Percentiles rank a stretch among this genome's conserved stretches.
phyloP scores from a whole-genome alignment of 139 green algal genomes.

The Volvox africanus region DNA sequence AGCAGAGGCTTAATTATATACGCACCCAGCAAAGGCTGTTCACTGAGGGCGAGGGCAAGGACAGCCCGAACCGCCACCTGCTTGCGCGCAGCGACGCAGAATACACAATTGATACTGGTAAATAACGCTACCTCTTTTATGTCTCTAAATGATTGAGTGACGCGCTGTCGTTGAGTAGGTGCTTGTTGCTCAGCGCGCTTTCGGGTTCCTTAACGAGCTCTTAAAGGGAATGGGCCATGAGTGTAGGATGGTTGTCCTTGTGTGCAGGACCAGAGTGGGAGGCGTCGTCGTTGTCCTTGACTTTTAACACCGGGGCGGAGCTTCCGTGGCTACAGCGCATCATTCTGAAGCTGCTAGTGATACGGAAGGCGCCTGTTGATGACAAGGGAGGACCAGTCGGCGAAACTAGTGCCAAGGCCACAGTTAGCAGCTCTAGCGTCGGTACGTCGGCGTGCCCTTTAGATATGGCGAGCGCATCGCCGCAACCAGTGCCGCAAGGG shows the following conservation, averaged over 20 bases:
- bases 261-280: slow-evolving; percentile 24
- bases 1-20: slow-evolving; percentile 29
- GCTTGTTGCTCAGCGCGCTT: too few species aligned
- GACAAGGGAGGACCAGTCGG: neutral
- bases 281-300: slow-evolving; percentile 10
- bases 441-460: neutral
- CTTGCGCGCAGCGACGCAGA: slow-evolving; percentile 29
- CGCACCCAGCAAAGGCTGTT: neutral
- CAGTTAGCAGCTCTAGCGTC: neutral
- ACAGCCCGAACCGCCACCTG: slow-evolving; percentile 10
- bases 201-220: too few species aligned
- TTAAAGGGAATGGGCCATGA: too few species aligned
- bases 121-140: neutral
- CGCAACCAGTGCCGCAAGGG: slow-evolving; percentile 33
- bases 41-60: neutral
- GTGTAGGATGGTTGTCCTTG: neutral
- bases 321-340: slow-evolving; percentile 42
- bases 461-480: slow-evolving; percentile 31
- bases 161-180: neutral
- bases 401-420: neutral
- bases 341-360: slow-evolving; percentile 16
- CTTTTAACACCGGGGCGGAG: slow-evolving; percentile 34
- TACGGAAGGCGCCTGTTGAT: slow-evolving; percentile 39
- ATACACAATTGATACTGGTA: slow-evolving; percentile 41
- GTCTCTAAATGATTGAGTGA: neutral